phyloP scores from a whole-genome alignment of 495 filamentous ascomycete genomes.

The Neurospora sp. region DNA sequence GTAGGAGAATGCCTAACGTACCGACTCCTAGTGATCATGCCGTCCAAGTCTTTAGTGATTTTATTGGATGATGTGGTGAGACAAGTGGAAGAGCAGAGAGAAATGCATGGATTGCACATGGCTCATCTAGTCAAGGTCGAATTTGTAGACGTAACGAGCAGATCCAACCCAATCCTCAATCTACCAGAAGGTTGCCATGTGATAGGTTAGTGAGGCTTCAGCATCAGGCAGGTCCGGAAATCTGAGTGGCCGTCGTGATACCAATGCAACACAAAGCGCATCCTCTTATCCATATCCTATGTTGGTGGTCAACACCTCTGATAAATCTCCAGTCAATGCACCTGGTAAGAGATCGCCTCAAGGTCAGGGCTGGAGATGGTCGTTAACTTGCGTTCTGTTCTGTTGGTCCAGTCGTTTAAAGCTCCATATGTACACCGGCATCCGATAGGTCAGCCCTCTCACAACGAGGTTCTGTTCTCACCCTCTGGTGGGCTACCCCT shows the following conservation, averaged over 20 bases:
- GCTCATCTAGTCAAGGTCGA: not conserved
- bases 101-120: not conserved
- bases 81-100: not conserved
- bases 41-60: not conserved
- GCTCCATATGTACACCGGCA: slow-evolving; percentile 19
- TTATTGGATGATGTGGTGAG: not conserved
- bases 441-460: slow-evolving; percentile 8
- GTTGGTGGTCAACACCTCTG: not conserved
- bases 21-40: not conserved
- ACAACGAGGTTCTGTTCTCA: not conserved
- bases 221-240: not conserved
- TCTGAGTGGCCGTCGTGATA: not conserved
- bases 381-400: not conserved
- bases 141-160: not conserved
- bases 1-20: not conserved
- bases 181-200: not conserved
- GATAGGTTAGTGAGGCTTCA: not conserved
- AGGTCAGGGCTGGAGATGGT: not conserved
- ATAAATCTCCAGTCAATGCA: not conserved
- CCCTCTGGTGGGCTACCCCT: not conserved
- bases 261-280: not conserved
- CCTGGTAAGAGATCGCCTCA: not conserved
- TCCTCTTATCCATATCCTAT: not conserved
- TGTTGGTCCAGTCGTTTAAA: slow-evolving; percentile 11
- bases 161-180: not conserved